A percentile compares a stretch with the other conserved stretches of the same genome.
phyloP scores from a whole-genome alignment of 139 green algal genomes.

The Marvania coccoides region DNA sequence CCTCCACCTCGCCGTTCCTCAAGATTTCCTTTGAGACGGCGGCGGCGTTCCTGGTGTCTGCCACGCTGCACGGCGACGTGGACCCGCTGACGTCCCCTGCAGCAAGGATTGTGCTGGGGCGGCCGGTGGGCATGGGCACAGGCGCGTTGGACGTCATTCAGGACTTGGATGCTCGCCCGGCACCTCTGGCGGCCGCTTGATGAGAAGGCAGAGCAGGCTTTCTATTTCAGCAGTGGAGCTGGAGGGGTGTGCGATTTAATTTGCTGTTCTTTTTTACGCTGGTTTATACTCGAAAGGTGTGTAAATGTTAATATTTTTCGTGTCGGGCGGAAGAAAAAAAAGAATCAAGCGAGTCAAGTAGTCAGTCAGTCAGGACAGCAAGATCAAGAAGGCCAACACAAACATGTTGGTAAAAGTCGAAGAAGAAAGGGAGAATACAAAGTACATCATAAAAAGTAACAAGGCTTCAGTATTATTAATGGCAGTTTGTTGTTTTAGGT shows the following conservation, averaged over 20 bases:
- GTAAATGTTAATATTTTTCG: too few species aligned
- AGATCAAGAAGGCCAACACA: not conserved
- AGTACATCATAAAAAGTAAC: not conserved
- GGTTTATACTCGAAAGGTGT: too few species aligned
- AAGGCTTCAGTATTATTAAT: not conserved
- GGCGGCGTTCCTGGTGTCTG: slow-evolving; percentile 84
- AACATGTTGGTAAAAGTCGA: not conserved
- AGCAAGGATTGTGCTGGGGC: slow-evolving; percentile 67
- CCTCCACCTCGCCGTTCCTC: slow-evolving; percentile 76
- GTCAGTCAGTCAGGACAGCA: not conserved
- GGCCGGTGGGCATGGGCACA: slow-evolving; percentile 61
- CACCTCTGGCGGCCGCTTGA: not conserved
- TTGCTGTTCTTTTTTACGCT: not conserved
- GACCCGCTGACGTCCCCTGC: slow-evolving; percentile 69
- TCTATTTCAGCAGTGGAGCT: too few species aligned
- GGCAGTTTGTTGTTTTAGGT: too few species aligned
- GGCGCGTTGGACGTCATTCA: slow-evolving; percentile 42
- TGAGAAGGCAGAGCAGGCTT: not conserved
- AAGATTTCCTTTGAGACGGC: slow-evolving; percentile 99
- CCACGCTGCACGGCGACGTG: slow-evolving; percentile 62
- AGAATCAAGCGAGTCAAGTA: not conserved
- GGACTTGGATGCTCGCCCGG: not conserved
- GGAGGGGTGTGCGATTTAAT: too few species aligned
- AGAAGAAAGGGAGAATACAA: not conserved
- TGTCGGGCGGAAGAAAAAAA: too few species aligned